A percentile compares a stretch with the other conserved stretches of the same genome.
These are phyloP conservation scores for Aphanomyces invadans DNA, from an alignment of 352 stramenopile genomes.

Conservation along the genomic window DNA sequence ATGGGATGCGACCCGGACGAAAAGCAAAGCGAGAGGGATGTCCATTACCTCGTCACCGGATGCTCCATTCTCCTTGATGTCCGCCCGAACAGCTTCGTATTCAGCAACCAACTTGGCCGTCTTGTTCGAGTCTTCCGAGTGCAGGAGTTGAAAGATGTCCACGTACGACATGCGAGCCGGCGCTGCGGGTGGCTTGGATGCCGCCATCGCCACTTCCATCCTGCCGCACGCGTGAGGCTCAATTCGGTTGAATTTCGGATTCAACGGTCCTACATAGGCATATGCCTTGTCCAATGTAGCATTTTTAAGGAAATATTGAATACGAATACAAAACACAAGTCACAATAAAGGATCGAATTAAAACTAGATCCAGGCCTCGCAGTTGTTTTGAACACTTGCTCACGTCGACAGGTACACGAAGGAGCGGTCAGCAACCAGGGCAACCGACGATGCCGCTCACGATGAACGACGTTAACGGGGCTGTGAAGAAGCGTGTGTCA, in stretches of 20 bases:
- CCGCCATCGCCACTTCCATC: not conserved
- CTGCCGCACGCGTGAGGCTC: not conserved
- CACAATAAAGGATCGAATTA: not conserved
- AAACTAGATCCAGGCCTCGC: not conserved
- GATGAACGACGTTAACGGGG: constrained; percentile 13
- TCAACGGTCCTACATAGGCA: too few species aligned
- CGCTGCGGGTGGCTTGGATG: not conserved
- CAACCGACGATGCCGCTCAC: constrained; percentile 7
- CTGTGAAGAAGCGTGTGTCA: constrained; percentile 66
- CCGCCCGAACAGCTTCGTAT: constrained; percentile 8
- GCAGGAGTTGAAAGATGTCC: constrained; percentile 21
- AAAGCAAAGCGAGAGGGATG: not conserved
- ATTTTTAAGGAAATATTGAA: too few species aligned
- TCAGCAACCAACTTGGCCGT: constrained; percentile 11
- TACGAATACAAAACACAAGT: constrained; percentile 11
- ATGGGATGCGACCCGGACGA: not conserved
- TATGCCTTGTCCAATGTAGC: too few species aligned
- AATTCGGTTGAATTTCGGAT: not conserved
- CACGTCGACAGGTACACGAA: not conserved
- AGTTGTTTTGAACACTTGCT: not conserved
- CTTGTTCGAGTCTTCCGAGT: constrained; percentile 1
- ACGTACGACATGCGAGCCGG: constrained; percentile 6
- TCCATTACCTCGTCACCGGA: not conserved
- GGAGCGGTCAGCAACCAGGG: constrained; percentile 10
- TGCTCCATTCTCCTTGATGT: constrained; percentile 1